Evolutionary conservation across 2,329 filamentous ascomycete genomes (phyloP), one percentile per base, ranked within the genome.

Genomic region (Bertia moriformis): DNA sequence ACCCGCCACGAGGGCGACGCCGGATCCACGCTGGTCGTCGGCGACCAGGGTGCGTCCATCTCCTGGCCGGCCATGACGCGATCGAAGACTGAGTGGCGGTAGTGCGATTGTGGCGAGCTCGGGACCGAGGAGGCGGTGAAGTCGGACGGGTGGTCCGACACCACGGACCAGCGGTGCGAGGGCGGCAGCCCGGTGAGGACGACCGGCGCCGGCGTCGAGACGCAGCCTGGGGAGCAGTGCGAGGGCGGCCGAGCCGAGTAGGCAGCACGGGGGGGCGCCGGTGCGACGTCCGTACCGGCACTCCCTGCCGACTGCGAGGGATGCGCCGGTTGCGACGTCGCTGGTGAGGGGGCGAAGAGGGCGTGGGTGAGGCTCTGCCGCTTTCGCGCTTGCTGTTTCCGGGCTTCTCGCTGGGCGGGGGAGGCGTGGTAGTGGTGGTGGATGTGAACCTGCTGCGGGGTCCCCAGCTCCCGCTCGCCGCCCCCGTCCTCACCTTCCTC

Each of bases 351-450:
- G 4, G 77, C 75, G 38, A 86, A 71, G 14, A 80, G 57, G 19
- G 70, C 67, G 0, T 76, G 64, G 12, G 69, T 71, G 7, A 84
- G 61, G 17, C 73, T 67, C 20, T 74, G 71, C 2, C 83, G 76
- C 62, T 79, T 82, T 61, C 85, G 93, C n/a, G n/a, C n/a, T 60
- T 77, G 84, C 5, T 72, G 64, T 43, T 77, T 77, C 46, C 72
- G 71, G 14, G 56, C 51, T 42, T 83, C 77, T 15, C 70, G 65
- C 53, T 76, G 78, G 39, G 69, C 61, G n/a, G n/a, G n/a, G 1
- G 76, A 63, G 10, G 79, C 72, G 47, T 95, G 87, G 52, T 94
- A 94, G 54, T 96, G 89, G 50, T 96, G 88, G 51, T 96, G 89
- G 36, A 96, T 83, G 50, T 95, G 89, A 13, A 95, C 63, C 50